Evolutionary conservation across 148 eudicot species (phyloP), one percentile per base, ranked within the genome.

Genomic region (Rhododendron mucronatum): DNA sequence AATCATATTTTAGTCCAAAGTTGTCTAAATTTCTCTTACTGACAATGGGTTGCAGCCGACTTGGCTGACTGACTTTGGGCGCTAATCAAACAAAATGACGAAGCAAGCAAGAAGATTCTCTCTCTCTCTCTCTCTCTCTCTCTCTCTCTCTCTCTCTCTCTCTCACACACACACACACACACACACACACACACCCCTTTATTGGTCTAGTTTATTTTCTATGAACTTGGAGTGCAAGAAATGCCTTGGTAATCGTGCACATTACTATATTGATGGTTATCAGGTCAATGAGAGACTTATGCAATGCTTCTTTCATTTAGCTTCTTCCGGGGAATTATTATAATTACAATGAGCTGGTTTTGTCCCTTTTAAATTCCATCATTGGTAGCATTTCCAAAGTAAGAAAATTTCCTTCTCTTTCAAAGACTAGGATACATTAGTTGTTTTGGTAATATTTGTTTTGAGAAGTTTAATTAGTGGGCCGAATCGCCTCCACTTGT

Each of bases 151-250:
- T 50, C 13, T 78, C 53, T 33, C 33, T 33, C 33, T 33, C 33
- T 33, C 33, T 33, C n/a, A n/a, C n/a, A n/a, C n/a, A n/a, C 35
- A 1, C 80, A 3, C 30, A n/a, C 33, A n/a, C 73, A 7, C 73
- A 1, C 13, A 39, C 57, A 76, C 11, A 39, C 45, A 33, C 57
- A 77, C 12, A 41, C 47, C 20, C 18, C 55, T 16, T 18, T 45
- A 11, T 28, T 80, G 82, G 21, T 80, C 63, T 47, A 80, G 10
- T 50, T 23, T 50, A 4, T 80, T 16, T 55, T 55, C 61, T 30
- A 28, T 15, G 37, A 55, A 50, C 82, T 80, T 80, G 61, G 82
- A 79, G 57, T 14, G 57, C 82, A 79, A 79, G 59, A 80, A 26
- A 44, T 78, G 81, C n/a, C 81, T 78, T 44, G 67, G 67, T 61